Percentiles rank a stretch among this genome's conserved stretches.
Conservation (phyloP, 805 yeast genomes). For the Jamesozyma gamospora region DNA sequence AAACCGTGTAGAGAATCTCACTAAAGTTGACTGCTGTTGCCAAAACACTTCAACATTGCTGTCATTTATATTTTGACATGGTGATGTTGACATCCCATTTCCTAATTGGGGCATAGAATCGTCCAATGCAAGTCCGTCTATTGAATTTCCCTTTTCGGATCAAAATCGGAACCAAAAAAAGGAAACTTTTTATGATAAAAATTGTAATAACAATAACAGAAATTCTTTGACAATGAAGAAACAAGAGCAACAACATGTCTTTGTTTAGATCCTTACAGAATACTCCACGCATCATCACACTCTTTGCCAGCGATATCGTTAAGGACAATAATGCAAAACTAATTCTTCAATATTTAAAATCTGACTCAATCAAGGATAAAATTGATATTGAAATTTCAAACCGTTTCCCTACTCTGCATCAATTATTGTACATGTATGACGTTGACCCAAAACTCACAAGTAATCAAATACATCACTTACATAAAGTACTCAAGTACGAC, state of each 20-base stretch:
- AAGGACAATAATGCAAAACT: neutral
- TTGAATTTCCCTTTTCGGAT: too few relatives aligned
- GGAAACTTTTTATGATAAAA: too few relatives aligned
- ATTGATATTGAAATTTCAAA: constrained; percentile 17
- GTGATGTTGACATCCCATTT: too few relatives aligned
- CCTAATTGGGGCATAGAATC: too few relatives aligned
- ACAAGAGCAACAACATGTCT: constrained; percentile 34
- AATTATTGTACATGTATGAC: constrained; percentile 19
- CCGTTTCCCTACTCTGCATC: constrained; percentile 25
- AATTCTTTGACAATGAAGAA: too few relatives aligned
- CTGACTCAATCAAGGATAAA: constrained; percentile 8
- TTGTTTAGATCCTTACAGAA: constrained; percentile 38
- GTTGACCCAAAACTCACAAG: constrained; percentile 9
- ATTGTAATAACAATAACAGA: too few relatives aligned
- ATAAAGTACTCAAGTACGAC: constrained; percentile 7
- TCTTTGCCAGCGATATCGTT: constrained; percentile 28
- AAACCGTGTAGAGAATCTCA: too few relatives aligned
- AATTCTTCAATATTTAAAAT: neutral
- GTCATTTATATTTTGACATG: too few relatives aligned
- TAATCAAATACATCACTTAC: constrained; percentile 14
- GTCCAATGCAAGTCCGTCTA: too few relatives aligned
- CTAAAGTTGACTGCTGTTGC: too few relatives aligned
- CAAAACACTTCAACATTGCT: too few relatives aligned
- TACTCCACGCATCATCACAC: constrained; percentile 37
- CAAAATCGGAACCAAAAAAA: too few relatives aligned